Base-by-base conservation (phyloP, 371 early-diverging fungal species). In the Mortierella sp. region DNA sequence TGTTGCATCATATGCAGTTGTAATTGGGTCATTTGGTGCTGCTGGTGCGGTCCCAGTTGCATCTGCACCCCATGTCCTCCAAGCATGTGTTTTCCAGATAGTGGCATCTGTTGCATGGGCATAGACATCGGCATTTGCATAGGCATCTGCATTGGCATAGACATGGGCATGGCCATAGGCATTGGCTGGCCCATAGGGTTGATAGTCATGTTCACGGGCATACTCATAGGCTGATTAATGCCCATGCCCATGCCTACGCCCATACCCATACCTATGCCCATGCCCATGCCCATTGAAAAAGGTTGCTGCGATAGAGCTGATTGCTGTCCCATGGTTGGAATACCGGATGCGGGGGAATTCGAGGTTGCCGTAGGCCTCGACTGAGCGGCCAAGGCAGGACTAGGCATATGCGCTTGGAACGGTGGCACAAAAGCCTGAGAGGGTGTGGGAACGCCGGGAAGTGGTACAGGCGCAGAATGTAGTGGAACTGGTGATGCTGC, bases 41-140 rank as follows among this genome's bases (percentile, higher is more conserved):
- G 63, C 21, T 63, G 70, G 30, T 63, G 63, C 0, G 62, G 43
- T 21, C 76, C 76, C 7, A 76, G 41, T 23, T 76, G 76, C 50
- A 76, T 76, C 27, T 68, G 76, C 41, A 76, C 70, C 11, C 70
- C 65, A 11, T 64, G 65, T 1, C 64, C 61, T 23, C 76, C 76
- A 24, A 69, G 28, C 54, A 60, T 52, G 30, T 64, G 70, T 34
- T 56, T 60, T 12, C 70, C 76, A 11, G 76, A 60, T 4, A 61
- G 3, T 32, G 60, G 68, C 68, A 68, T 68, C 5, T 39, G 49
- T 32, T 68, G 68, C 68, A 68, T 68, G 1, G 48, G 49, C 61
- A 68, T 50, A 14, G 42, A 26, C 50, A 60, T 69, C 3, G 61
- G 61, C 51, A 61, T 23, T 8, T 42, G 55, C 61, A 68, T 55